Percentiles rank a stretch among this genome's conserved stretches.
Evolutionary conservation across 345 rosid genomes (phyloP).

Genomic region (Linum trigynum): DNA sequence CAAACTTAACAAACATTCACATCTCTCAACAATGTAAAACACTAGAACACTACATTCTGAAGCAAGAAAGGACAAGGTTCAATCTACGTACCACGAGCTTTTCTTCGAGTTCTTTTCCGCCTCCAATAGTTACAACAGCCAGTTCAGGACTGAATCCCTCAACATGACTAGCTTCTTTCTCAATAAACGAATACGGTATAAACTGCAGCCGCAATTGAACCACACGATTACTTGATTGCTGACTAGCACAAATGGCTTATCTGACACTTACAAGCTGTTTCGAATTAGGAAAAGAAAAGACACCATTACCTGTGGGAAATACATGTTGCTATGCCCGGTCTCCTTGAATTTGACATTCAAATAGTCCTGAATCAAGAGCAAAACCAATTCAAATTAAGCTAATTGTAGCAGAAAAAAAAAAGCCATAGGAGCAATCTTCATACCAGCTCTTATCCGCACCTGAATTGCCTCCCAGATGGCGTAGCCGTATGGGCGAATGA

Average conservation of each 20-base stretch:
- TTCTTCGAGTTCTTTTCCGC: slow-evolving; percentile 92
- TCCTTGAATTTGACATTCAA: slow-evolving; percentile 86
- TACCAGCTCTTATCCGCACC: slow-evolving; percentile 27
- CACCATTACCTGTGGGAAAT: slow-evolving; percentile 77
- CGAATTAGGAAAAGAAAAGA: not conserved
- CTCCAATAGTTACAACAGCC: slow-evolving; percentile 83
- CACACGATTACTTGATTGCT: too few relatives aligned
- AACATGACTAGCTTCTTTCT: slow-evolving; percentile 94
- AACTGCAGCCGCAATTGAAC: slow-evolving; percentile 36
- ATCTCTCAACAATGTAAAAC: not conserved
- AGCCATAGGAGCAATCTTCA: not conserved
- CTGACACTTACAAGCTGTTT: not conserved
- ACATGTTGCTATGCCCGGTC: slow-evolving; percentile 92
- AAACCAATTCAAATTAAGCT: not conserved
- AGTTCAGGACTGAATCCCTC: slow-evolving; percentile 94
- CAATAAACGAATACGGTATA: slow-evolving; percentile 92
- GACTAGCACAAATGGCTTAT: not conserved
- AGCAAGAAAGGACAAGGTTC: not conserved
- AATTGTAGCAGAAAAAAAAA: not conserved
- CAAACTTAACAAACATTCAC: slow-evolving; percentile 13
- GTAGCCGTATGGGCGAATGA: slow-evolving; percentile 84
- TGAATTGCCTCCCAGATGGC: slow-evolving; percentile 98
- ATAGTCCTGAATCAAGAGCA: slow-evolving; percentile 50
- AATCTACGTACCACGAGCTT: slow-evolving; percentile 71
- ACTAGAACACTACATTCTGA: not conserved